Evolutionary conservation across 2,329 filamentous ascomycete species (phyloP).

Genomic region (Pestalotiopsis sp.): DNA sequence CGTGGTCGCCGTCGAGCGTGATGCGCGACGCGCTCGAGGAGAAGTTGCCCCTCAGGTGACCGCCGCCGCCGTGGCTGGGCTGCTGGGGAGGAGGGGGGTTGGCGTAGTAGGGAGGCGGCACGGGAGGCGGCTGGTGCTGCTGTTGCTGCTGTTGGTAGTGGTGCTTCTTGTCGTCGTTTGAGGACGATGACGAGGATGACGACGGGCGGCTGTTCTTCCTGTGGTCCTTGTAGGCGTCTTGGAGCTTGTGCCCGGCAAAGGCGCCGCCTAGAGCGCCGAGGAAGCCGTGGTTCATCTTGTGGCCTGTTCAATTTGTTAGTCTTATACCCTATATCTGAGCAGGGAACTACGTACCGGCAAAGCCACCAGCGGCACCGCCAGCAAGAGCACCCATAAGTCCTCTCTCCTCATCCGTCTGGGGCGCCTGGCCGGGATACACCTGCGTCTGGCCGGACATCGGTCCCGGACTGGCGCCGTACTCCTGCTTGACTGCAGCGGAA

Average conservation of each 20-base stretch:
- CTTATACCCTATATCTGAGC: neutral
- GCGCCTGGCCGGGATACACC: neutral
- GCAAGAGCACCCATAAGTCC: slow-evolving; percentile 11
- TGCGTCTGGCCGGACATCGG: neutral
- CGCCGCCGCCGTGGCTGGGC: neutral
- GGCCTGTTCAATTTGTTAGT: neutral
- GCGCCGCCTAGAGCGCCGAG: slow-evolving; percentile 11
- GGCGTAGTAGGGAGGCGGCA: neutral
- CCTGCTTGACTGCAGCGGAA: slow-evolving; percentile 1
- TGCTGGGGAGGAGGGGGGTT: neutral
- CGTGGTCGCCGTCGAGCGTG: slow-evolving; percentile 18
- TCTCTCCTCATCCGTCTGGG: slow-evolving; percentile 3
- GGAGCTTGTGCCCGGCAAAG: slow-evolving; percentile 13
- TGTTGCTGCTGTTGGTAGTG: neutral
- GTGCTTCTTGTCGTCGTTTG: neutral
- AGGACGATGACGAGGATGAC: slow-evolving; percentile 9
- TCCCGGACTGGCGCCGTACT: neutral
- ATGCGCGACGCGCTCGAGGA: slow-evolving; percentile 16
- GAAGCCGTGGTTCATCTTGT: slow-evolving; percentile 12
- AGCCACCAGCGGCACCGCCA: slow-evolving; percentile 9
- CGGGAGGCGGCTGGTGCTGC: neutral
- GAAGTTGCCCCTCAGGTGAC: slow-evolving; percentile 16
- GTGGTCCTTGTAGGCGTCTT: slow-evolving; percentile 11
- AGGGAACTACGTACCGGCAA: neutral
- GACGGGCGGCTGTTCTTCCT: slow-evolving; percentile 5